Base-by-base conservation (phyloP, 306 rosid species). In the Echinosophora koreensis region DNA sequence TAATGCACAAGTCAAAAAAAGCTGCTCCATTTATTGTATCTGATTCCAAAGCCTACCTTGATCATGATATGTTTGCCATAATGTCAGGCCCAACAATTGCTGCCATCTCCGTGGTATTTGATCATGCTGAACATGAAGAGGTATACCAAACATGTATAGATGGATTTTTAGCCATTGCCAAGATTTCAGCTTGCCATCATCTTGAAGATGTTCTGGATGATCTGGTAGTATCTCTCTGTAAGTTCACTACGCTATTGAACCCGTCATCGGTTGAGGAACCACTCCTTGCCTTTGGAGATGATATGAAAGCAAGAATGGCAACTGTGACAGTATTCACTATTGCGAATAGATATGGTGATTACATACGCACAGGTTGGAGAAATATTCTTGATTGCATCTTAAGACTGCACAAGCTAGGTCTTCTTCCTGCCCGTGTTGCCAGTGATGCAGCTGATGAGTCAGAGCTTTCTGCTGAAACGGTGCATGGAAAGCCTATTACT, bases 11-110 rank as follows among this genome's bases (percentile, higher is more conserved):
- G 80, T 92, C 94, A 12, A 92, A 91, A 83, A 92, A 92, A 80
- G 83, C 93, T 28, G 89, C 97, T 72, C 97, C 97, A 66, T 95
- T 92, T 75, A 95, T 92, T 71, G 87, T 92, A 57, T 87, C 97
- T 59, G 97, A 91, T 87, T 89, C 96, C 77, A 88, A 85, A 85
- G 96, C 94, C 73, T 86, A 88, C 89, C 93, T 95, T 84, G 97
- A 95, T 84, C 96, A 86, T 22, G 97, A 95, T 73, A 95, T 95
- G 97, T 95, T 95, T 82, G 96, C 99, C 71, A 88, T 95, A 80
- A 92, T 92, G 97, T 93, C 97, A 2, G 99, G 97, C 74, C 97
- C 99, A 65, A 88, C 99, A 10, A 95, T 95, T 87, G 99, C 99
- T 83, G 99, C 99, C 38, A 90, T 95, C 73, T 95, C 99, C 79